A percentile compares a stretch with the other conserved stretches of the same genome.
phyloP scores from a whole-genome alignment of 78 protist genomes.

The Bigelowiella natans region DNA sequence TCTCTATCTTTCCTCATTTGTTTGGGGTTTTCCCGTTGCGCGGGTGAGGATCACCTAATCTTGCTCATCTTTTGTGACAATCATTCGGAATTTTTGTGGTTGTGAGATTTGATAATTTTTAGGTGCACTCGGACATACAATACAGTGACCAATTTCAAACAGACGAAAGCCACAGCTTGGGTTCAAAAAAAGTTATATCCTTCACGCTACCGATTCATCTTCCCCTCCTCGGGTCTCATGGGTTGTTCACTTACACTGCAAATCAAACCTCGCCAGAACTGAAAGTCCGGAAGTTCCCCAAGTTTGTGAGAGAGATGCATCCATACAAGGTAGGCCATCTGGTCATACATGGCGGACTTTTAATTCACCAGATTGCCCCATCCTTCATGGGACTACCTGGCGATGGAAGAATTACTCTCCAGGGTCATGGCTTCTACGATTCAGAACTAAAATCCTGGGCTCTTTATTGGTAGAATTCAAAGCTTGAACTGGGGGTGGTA shows the following conservation, averaged over 20 bases:
- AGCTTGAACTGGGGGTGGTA: no score
- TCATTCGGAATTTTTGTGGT: no score
- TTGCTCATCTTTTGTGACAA: no score
- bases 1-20: neutral
- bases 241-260: neutral
- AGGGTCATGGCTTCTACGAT: neutral
- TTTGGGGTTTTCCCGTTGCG: neutral
- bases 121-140: neutral
- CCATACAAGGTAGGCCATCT: neutral
- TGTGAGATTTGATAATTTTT: no score
- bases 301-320: neutral
- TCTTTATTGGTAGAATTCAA: neutral
- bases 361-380: neutral
- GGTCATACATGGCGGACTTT: neutral
- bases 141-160: no score
- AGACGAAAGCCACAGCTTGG: no score
- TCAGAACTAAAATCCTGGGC: neutral
- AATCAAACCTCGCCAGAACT: neutral
- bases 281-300: neutral
- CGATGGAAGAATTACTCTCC: neutral
- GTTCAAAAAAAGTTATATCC: neutral
- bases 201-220: neutral
- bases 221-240: neutral
- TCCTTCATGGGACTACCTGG: neutral
- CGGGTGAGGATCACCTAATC: no score